phyloP scores from a whole-genome alignment of 305 asterid species.

The Fraxinus nigra region DNA sequence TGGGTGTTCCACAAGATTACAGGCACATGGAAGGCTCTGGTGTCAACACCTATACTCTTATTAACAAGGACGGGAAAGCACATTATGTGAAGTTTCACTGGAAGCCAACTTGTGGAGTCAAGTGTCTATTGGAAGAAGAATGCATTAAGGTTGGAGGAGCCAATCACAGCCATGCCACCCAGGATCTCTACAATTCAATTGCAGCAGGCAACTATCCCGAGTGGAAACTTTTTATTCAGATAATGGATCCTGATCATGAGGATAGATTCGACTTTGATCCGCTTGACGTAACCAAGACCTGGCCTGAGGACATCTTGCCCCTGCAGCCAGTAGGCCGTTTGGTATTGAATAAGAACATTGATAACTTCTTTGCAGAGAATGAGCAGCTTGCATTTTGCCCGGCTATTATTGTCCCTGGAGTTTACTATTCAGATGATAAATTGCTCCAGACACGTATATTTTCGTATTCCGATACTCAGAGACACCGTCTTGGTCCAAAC shows the following conservation, averaged over 20 bases:
- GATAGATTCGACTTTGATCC: conserved; percentile 89
- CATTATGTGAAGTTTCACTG: conserved; percentile 87
- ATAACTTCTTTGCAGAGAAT: conserved; percentile 89
- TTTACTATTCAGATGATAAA: conserved; percentile 81
- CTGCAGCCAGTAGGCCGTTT: conserved; percentile 93
- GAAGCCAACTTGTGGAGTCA: conserved; percentile 98
- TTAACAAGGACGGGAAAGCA: conserved; percentile 79
- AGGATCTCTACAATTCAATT: conserved; percentile 87
- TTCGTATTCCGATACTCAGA: conserved; percentile 83
- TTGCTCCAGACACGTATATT: conserved; percentile 77
- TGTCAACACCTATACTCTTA: conserved; percentile 75
- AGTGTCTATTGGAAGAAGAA: conserved; percentile 72
- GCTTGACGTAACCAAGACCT: conserved; percentile 79
- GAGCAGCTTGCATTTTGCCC: conserved; percentile 94
- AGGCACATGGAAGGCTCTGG: conserved; percentile 96
- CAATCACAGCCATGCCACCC: conserved; percentile 92
- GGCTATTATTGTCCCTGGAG: conserved; percentile 75
- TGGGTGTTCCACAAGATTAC: conserved; percentile 89
- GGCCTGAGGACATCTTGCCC: conserved; percentile 92
- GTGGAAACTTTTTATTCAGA: conserved; percentile 94
- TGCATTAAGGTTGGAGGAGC: conserved; percentile 73
- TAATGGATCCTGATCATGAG: conserved; percentile 76
- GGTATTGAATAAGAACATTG: conserved; percentile 90
- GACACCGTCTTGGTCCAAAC: conserved; percentile 96
- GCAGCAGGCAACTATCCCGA: conserved; percentile 87